Evolutionary conservation across 441 rosid genomes (phyloP).

Genomic region (Erysimum cheiri): DNA sequence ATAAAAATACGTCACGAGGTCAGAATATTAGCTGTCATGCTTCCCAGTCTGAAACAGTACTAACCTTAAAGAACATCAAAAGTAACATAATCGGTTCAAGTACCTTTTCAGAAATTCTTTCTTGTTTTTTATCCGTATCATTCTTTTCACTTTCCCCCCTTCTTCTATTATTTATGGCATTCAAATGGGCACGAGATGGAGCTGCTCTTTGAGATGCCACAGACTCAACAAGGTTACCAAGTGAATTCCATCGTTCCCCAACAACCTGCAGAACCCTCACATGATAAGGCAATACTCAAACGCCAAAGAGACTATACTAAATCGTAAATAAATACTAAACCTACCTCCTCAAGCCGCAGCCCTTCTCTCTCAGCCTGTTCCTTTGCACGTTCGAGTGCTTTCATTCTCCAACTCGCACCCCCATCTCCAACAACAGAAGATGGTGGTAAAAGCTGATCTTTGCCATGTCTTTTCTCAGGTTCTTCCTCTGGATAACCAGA

Average conservation of each 20-base stretch:
- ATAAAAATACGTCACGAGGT: slow-evolving; percentile 14
- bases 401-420: slow-evolving; percentile 95
- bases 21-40: not conserved
- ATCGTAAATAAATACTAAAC: slow-evolving; percentile 18
- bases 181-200: slow-evolving; percentile 86
- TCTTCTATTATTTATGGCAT: slow-evolving; percentile 73
- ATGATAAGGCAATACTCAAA: slow-evolving; percentile 26
- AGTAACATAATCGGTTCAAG: slow-evolving; percentile 14
- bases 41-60: not conserved
- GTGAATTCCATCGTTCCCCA: slow-evolving; percentile 79
- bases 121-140: slow-evolving; percentile 46
- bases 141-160: slow-evolving; percentile 49
- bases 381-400: slow-evolving; percentile 82
- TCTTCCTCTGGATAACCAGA: slow-evolving; percentile 83
- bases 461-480: slow-evolving; percentile 48
- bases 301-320: slow-evolving; percentile 18
- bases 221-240: slow-evolving; percentile 75
- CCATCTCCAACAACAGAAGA: slow-evolving; percentile 87
- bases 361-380: slow-evolving; percentile 96
- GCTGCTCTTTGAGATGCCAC: slow-evolving; percentile 72
- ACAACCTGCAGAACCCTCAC: slow-evolving; percentile 63
- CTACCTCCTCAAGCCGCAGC: slow-evolving; percentile 63
- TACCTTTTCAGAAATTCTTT: slow-evolving; percentile 60
- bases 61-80: not conserved
- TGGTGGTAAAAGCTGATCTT: slow-evolving; percentile 52